Evolutionary conservation across 2,329 filamentous ascomycete species (phyloP), one percentile per base, ranked within the genome.

Genomic region (Aspergillus proliferans): DNA sequence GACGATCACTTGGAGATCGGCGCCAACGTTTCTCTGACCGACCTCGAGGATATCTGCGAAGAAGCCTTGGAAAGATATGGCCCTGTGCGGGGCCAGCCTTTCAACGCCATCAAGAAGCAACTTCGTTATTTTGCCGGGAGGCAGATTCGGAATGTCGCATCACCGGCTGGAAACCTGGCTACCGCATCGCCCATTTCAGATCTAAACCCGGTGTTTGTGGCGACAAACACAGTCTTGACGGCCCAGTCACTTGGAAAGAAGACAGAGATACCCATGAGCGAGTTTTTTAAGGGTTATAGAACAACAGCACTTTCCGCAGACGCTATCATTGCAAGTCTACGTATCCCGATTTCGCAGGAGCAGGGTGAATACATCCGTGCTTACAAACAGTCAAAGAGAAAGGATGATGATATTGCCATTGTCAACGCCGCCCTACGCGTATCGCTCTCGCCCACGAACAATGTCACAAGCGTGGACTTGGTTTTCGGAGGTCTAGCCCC

Each of bases 391-490:
- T 84, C 93, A 1, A 98, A 98, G 75, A 77, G 93, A 57, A 97
- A 97, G 66, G 93, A 98, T 61, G 93, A 98, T 61, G 93, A 98
- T 64, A 98, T 98, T 64, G 93, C 93, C 2, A 97, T 98, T 60
- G 93, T 97, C 21, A 98, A 94, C 44, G 84, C 87, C 22, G 90
- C 92, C 1, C 70, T 97, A 49, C 82, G 88, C 30, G 77, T 97
- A 4, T 81, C 80, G 4, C 71, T 97, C 2, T 80, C 84, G 36
- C 79, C 86, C 2, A 76, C 78, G 1, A 81, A 92, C 39, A 66
- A 82, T 1, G 88, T 97, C 5, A 78, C 84, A 52, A 84, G 85
- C 54, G 84, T 82, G 51, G 88, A 86, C 59, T 76, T 98, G 19
- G 87, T 95, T 3, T 97, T 95, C 58, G 93, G 93, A 46, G 93